Evolutionary conservation across 2,329 filamentous ascomycete species (phyloP), one percentile per base, ranked within the genome.

Genomic region (Lecanosticta acicola): DNA sequence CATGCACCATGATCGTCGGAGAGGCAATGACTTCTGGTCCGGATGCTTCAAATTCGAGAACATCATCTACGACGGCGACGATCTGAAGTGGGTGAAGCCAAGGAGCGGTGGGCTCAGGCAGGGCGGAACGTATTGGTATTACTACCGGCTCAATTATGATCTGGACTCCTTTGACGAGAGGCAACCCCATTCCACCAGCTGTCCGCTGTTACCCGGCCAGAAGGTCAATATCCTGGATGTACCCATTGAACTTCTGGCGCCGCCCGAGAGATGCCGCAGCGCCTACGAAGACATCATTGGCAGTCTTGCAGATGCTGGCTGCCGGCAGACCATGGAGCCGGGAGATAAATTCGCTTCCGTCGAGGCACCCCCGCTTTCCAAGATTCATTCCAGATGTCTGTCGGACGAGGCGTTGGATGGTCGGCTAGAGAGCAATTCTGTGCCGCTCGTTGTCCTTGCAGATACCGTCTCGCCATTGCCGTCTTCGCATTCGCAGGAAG

Each of bases 91-190:
- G 41, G 67, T 66, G 18, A 69, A 73, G 26, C 80, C 79, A 58
- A 79, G 87, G 58, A 79, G 79, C 56, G 89, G 89, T 47, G 90
- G 85, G 42, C 76, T 96, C 54, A 93, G 85, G 67, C 95, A 95
- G 86, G 90, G 90, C 36, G 81, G 85, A 49, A 93, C 84, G 13
- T 96, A 96, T 68, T 96, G 91, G 77, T 97, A 94, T 74, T 96
- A 93, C 86, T 96, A 95, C 68, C 81, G 90, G 63, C 67, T 96
- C 34, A 82, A 96, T 66, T 82, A 84, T 56, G 81, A 84, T 39
- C 74, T 81, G 26, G 90, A 96, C 67, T 81, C 79, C 41, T 81
- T 87, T 64, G 87, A 95, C 63, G 73, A 83, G 20, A 70, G 79
- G 2, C 74, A 85, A 57, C 84, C 85, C 14, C 83, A 78, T 9